Conservation (phyloP, 2,329 filamentous ascomycete species). For the Colletotrichum phormii region DNA sequence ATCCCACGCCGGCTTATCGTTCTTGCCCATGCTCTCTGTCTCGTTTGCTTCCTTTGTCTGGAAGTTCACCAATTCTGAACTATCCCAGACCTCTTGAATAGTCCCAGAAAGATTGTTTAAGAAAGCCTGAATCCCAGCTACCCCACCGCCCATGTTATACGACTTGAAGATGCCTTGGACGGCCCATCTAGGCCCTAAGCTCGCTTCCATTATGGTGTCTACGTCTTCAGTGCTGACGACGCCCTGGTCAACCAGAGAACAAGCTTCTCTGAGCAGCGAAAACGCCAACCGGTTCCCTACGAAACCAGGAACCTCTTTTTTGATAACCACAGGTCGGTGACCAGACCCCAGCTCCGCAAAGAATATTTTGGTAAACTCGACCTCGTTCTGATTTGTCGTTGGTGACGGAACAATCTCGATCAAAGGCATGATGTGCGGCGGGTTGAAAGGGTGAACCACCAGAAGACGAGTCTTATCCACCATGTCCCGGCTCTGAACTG, state of each 20-base stretch:
- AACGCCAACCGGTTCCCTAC: conserved; percentile 13
- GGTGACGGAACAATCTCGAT: conserved; percentile 64
- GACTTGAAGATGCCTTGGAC: conserved; percentile 11
- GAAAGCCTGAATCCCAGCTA: conserved; percentile 1
- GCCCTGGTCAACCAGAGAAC: background rate
- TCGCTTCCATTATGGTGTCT: conserved; percentile 8
- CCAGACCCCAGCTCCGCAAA: conserved; percentile 9
- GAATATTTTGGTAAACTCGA: background rate
- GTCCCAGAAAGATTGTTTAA: conserved; percentile 6
- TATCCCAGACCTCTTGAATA: conserved; percentile 3
- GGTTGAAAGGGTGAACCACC: conserved; percentile 72
- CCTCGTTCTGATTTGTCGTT: conserved; percentile 4
- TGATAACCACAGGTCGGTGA: conserved; percentile 27
- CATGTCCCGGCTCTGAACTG: conserved; percentile 52
- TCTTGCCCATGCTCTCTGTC: background rate
- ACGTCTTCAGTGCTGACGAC: conserved; percentile 6
- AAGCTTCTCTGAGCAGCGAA: conserved; percentile 10
- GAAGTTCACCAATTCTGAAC: background rate
- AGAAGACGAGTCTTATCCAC: conserved; percentile 53
- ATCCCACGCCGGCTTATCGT: background rate
- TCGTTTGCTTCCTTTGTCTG: background rate
- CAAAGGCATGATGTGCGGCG: conserved; percentile 71
- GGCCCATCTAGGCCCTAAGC: conserved; percentile 6
- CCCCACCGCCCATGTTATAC: conserved; percentile 4
- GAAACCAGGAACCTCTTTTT: background rate